A percentile compares a stretch with the other conserved stretches of the same genome.
Conservation (phyloP, 371 early-diverging fungal species). For the Saksenaea oblongispora region DNA sequence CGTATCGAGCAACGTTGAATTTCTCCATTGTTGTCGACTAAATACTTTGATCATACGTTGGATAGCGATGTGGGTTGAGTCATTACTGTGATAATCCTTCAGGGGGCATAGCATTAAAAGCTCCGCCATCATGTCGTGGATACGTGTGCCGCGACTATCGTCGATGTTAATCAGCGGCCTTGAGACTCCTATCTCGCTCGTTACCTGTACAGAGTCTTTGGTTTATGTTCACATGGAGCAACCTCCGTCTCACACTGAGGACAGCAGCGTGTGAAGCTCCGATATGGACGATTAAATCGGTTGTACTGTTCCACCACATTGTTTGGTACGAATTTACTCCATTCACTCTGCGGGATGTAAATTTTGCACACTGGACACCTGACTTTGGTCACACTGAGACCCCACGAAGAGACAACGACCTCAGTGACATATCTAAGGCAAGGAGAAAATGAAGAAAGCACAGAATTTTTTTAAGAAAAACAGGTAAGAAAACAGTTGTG, state of each 20-base stretch:
- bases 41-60: slow-evolving; percentile 15
- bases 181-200: background rate
- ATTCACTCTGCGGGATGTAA: slow-evolving; percentile 59
- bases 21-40: slow-evolving; percentile 35
- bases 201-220: background rate
- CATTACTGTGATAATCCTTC: background rate
- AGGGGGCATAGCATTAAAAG: background rate
- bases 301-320: slow-evolving; percentile 51
- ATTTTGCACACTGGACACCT: slow-evolving; percentile 62
- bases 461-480: too few species aligned
- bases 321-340: slow-evolving; percentile 52
- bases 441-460: background rate
- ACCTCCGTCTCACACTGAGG: slow-evolving; percentile 61
- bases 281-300: slow-evolving; percentile 66
- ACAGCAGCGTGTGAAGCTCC: slow-evolving; percentile 62
- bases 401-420: slow-evolving; percentile 71
- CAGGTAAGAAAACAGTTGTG: background rate
- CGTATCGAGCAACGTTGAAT: slow-evolving; percentile 25
- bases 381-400: slow-evolving; percentile 64
- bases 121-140: slow-evolving; percentile 1
- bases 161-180: background rate
- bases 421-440: slow-evolving; percentile 60
- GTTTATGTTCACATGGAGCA: slow-evolving; percentile 35
- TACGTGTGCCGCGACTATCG: slow-evolving; percentile 5
- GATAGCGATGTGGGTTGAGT: slow-evolving; percentile 4